Percentiles rank a stretch among this genome's conserved stretches.
These are phyloP conservation scores for Mycena vulgaris DNA, from an alignment of 768 basidiomycete species.

Conservation along the genomic window DNA sequence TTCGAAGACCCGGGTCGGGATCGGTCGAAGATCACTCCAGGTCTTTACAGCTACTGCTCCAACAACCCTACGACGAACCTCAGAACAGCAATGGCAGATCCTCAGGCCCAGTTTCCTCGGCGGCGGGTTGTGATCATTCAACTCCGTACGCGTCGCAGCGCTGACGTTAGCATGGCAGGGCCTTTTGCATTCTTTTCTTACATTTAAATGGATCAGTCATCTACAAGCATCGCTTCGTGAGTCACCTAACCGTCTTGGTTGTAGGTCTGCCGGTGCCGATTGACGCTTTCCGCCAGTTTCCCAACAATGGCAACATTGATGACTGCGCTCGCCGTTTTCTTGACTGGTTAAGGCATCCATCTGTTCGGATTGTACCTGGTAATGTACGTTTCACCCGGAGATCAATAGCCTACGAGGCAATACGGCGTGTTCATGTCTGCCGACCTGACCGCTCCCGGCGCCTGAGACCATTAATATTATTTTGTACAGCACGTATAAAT, in stretches of 20 bases:
- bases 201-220: background rate
- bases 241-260: conserved; percentile 21
- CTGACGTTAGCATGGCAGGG: conserved; percentile 35
- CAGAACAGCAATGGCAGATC: background rate
- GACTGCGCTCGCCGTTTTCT: conserved; percentile 15
- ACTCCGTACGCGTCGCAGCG: conserved; percentile 38
- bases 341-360: conserved; percentile 20
- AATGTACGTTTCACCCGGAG: conserved; percentile 38
- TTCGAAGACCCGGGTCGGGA: background rate
- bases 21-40: conserved; percentile 12
- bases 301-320: too few relatives aligned
- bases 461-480: conserved; percentile 14
- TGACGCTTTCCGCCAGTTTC: background rate
- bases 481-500: conserved; percentile 36
- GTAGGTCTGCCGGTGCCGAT: conserved; percentile 11
- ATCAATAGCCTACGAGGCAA: conserved; percentile 38
- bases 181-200: conserved; percentile 1
- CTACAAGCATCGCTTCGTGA: conserved; percentile 33
- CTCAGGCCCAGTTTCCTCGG: background rate
- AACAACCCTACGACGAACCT: background rate
- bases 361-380: conserved; percentile 34
- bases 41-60: background rate
- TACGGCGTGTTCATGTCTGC: conserved; percentile 33
- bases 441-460: conserved; percentile 35
- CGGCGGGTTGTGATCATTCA: background rate